Evolutionary conservation across 129 eudicot genomes (phyloP).

Genomic region (Gnaphalium uliginosum): DNA sequence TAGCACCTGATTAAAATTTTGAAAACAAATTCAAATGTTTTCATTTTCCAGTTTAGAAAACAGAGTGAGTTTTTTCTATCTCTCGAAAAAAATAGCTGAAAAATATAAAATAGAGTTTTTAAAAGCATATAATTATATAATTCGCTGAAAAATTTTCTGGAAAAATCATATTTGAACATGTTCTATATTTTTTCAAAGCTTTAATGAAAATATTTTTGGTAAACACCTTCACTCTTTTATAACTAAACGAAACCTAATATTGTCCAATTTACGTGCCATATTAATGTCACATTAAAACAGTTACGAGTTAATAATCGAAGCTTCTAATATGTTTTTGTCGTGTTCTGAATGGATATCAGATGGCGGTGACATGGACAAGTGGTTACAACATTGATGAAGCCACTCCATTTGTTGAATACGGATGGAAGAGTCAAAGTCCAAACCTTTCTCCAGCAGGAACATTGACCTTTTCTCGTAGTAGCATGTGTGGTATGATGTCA

Average conservation of each 20-base stretch:
- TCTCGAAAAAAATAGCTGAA: background rate
- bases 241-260: too few species aligned
- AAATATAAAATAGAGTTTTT: too few species aligned
- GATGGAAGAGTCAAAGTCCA: slow-evolving; percentile 39
- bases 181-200: too few species aligned
- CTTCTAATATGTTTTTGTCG: slow-evolving; percentile 1
- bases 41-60: background rate
- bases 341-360: slow-evolving; percentile 43
- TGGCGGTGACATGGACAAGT: slow-evolving; percentile 87
- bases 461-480: slow-evolving; percentile 53
- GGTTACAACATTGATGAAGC: slow-evolving; percentile 80
- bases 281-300: background rate
- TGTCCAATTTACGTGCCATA: background rate
- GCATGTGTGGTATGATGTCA: slow-evolving; percentile 70
- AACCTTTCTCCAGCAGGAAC: slow-evolving; percentile 69
- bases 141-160: too few species aligned
- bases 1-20: background rate
- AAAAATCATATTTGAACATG: too few species aligned
- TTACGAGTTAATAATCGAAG: background rate
- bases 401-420: slow-evolving; percentile 65
- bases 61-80: background rate
- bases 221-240: too few species aligned
- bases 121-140: too few species aligned
- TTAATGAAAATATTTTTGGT: too few species aligned
- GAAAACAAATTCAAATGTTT: background rate